Percentiles rank a stretch among this genome's conserved stretches.
These are phyloP conservation scores for Austropuccinia psidii DNA, from an alignment of 1,284 basidiomycete species.

Conservation along the genomic window DNA sequence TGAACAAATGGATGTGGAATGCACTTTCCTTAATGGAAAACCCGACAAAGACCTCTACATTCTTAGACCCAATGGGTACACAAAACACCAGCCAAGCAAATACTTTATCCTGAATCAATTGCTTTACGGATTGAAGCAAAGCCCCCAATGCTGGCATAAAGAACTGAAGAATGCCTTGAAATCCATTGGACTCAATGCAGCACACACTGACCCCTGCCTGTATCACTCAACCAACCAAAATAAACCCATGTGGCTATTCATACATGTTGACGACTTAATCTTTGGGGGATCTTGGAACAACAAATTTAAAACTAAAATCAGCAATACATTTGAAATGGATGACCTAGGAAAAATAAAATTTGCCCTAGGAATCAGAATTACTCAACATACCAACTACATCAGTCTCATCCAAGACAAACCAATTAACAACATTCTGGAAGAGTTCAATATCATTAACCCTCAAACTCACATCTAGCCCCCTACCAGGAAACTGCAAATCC, in stretches of 20 bases:
- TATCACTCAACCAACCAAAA: neutral
- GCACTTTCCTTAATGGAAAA: neutral
- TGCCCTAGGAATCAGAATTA: neutral
- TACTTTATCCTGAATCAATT: neutral
- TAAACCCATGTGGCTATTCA: neutral
- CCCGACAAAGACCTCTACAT: neutral
- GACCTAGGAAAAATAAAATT: neutral
- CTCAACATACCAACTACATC: neutral
- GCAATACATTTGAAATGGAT: neutral
- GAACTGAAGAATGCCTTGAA: neutral
- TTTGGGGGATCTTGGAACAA: neutral
- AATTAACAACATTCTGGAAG: neutral
- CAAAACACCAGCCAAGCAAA: neutral
- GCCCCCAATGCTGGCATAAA: neutral
- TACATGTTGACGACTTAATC: neutral
- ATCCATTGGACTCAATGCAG: neutral
- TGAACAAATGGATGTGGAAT: neutral
- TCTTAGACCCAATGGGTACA: neutral
- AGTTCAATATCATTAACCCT: neutral
- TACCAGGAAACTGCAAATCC: too few species aligned
- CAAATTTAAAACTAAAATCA: neutral
- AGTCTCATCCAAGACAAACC: neutral
- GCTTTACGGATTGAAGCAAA: neutral
- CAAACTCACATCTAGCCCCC: too few species aligned
- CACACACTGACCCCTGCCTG: neutral